Conservation (phyloP, 1,284 basidiomycete species). For the Pascua guehoae region DNA sequence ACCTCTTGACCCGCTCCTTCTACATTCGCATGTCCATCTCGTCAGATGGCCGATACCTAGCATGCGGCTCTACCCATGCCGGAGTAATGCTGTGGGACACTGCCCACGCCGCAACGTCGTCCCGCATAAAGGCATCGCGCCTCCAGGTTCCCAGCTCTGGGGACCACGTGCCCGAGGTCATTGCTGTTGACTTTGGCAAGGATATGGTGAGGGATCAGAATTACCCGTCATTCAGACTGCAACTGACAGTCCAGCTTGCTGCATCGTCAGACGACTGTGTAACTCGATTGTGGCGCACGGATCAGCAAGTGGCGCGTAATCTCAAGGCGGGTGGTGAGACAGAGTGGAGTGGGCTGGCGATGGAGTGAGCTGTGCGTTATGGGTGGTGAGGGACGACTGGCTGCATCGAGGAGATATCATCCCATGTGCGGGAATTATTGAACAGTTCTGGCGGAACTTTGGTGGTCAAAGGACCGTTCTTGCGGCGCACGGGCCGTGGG, state of each 20-base stretch:
- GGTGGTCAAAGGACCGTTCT: too few species aligned
- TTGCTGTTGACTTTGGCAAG: constrained; percentile 45
- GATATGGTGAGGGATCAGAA: constrained; percentile 39
- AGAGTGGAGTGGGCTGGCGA: constrained; percentile 1
- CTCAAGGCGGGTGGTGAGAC: constrained; percentile 5
- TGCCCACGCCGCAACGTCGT: neutral
- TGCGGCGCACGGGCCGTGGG: too few species aligned
- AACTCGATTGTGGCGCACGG: constrained; percentile 42
- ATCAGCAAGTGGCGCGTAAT: constrained; percentile 16
- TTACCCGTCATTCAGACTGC: neutral
- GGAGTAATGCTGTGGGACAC: constrained; percentile 46
- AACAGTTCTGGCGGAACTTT: too few species aligned
- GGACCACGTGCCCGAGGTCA: constrained; percentile 26
- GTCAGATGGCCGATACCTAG: constrained; percentile 40
- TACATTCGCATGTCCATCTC: constrained; percentile 44
- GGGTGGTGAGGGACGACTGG: neutral
- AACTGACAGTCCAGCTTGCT: constrained; percentile 27
- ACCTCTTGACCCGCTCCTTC: constrained; percentile 37
- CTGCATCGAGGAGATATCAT: too few species aligned
- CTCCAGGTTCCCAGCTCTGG: neutral
- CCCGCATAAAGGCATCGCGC: neutral
- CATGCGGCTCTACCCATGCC: constrained; percentile 37
- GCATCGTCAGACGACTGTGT: constrained; percentile 42
- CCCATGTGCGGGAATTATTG: too few species aligned
- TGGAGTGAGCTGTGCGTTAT: neutral